These are phyloP conservation scores for Taphrina betulina DNA, from an alignment of 1,139 yeast species.

Conservation along the genomic window DNA sequence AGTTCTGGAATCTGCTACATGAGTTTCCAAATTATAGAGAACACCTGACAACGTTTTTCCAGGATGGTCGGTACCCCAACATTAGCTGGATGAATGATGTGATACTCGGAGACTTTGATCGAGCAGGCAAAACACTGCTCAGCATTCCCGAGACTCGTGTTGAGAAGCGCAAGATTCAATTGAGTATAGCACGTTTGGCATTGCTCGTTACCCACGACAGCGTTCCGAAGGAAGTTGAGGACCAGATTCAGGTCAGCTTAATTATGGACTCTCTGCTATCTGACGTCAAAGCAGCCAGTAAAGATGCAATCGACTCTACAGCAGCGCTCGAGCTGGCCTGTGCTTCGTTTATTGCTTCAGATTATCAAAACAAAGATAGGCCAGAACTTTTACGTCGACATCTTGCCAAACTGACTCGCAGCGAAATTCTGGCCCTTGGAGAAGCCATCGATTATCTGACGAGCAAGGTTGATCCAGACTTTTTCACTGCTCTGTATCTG, in stretches of 20 bases:
- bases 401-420: constrained; percentile 46
- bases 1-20: constrained; percentile 56
- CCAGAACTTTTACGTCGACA: constrained; percentile 42
- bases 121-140: constrained; percentile 54
- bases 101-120: constrained; percentile 51
- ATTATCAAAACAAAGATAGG: constrained; percentile 15
- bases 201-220: constrained; percentile 42
- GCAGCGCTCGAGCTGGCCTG: constrained; percentile 30
- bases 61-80: constrained; percentile 52
- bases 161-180: constrained; percentile 56
- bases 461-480: constrained; percentile 48
- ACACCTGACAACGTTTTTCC: constrained; percentile 56
- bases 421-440: constrained; percentile 49
- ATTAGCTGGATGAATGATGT: constrained; percentile 76
- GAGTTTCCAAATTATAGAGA: constrained; percentile 58
- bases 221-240: constrained; percentile 17
- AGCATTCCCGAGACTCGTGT: constrained; percentile 51
- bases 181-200: constrained; percentile 68
- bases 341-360: constrained; percentile 3
- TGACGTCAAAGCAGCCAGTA: neutral
- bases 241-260: constrained; percentile 15
- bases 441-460: constrained; percentile 63
- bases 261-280: constrained; percentile 1
- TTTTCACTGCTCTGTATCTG: constrained; percentile 50
- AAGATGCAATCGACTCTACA: constrained; percentile 29